Evolutionary conservation across 768 basidiomycete genomes (phyloP).

Genomic region (Roridomyces roridus): DNA sequence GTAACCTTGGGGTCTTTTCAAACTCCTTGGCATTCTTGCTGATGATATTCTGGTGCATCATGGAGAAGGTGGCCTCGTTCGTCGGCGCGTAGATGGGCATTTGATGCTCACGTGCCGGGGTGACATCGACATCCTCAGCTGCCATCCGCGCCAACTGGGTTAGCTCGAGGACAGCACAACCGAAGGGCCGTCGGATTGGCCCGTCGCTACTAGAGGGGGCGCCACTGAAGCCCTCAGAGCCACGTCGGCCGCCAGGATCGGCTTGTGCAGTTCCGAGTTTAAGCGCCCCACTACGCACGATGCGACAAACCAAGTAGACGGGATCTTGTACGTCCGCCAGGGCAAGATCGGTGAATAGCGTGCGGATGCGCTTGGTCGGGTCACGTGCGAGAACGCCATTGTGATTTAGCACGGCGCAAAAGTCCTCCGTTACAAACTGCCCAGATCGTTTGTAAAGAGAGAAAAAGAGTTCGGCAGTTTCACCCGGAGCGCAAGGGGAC

Average conservation of each 20-base stretch:
- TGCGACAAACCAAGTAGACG: conserved; percentile 88
- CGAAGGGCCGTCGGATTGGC: conserved; percentile 81
- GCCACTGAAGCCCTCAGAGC: conserved; percentile 51
- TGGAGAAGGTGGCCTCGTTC: conserved; percentile 87
- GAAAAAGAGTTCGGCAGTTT: conserved; percentile 93
- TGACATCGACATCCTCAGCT: conserved; percentile 66
- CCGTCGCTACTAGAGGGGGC: conserved; percentile 40
- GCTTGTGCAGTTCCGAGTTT: conserved; percentile 66
- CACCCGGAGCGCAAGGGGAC: conserved; percentile 87
- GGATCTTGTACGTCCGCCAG: conserved; percentile 85
- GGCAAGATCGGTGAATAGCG: conserved; percentile 90
- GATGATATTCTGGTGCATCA: conserved; percentile 95
- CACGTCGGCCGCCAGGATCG: conserved; percentile 51
- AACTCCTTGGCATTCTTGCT: conserved; percentile 77
- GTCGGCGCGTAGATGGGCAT: conserved; percentile 89
- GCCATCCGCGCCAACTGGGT: conserved; percentile 75
- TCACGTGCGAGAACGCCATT: conserved; percentile 88
- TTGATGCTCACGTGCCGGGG: conserved; percentile 72
- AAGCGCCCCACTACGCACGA: conserved; percentile 86
- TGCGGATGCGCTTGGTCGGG: conserved; percentile 76
- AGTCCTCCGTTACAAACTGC: conserved; percentile 94
- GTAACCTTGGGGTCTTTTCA: conserved; percentile 81
- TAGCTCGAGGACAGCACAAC: conserved; percentile 93
- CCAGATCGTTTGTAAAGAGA: conserved; percentile 89
- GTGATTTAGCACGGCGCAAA: conserved; percentile 87